These are phyloP conservation scores for Candida bentonensis DNA, from an alignment of 805 yeast genomes.

Conservation along the genomic window DNA sequence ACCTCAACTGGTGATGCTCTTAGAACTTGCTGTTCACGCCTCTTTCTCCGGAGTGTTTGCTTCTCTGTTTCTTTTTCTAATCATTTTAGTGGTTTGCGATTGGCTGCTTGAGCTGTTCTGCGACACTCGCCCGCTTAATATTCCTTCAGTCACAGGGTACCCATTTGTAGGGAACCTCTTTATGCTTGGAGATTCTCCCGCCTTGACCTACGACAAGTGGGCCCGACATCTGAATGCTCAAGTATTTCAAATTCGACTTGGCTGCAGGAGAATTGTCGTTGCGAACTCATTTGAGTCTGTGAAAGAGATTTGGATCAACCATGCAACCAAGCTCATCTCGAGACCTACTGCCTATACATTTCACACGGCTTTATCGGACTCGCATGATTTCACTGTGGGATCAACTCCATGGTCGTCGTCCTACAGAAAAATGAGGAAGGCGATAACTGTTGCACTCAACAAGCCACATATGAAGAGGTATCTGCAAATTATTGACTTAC, in stretches of 20 bases:
- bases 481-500: background rate
- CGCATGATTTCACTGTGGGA: slow-evolving; percentile 2
- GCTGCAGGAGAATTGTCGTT: slow-evolving; percentile 35
- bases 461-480: background rate
- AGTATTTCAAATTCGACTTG: slow-evolving; percentile 44
- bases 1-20: too few species aligned
- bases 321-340: slow-evolving; percentile 37
- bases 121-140: background rate
- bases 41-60: too few species aligned
- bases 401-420: slow-evolving; percentile 1
- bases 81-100: background rate
- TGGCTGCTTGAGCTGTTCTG: background rate
- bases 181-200: slow-evolving; percentile 35
- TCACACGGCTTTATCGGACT: slow-evolving; percentile 38
- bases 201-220: slow-evolving; percentile 35
- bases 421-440: slow-evolving; percentile 2
- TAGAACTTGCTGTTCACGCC: too few species aligned
- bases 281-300: slow-evolving; percentile 43
- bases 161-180: slow-evolving; percentile 41
- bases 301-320: slow-evolving; percentile 31
- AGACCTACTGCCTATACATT: slow-evolving; percentile 46
- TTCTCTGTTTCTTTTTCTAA: background rate
- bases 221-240: slow-evolving; percentile 25
- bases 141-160: slow-evolving; percentile 25
- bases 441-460: background rate